Base-by-base conservation (phyloP, 441 rosid genomes). In the Corymbia calophylla region DNA sequence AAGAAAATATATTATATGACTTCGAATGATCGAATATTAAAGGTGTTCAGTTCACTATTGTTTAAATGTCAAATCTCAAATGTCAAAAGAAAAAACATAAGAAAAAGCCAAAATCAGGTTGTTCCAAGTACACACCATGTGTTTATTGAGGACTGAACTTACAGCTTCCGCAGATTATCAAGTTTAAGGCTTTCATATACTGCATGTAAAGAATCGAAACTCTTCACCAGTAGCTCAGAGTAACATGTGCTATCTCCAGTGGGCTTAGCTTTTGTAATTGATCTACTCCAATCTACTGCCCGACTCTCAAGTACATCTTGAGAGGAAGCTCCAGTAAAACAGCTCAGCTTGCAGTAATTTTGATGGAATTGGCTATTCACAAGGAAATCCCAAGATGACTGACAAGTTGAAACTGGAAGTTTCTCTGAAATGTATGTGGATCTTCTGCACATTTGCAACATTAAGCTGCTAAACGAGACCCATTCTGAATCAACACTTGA, bases 101-200 rank as follows among this genome's bases (percentile, higher is more conserved):
- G 84, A 77, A 77, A 39, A 44, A 77, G n/a, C 84, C 23, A 48
- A 77, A 77, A 44, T 44, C 84, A 77, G 84, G 84, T 77, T 15
- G n/a, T 77, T 39, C 84, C 84, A 73, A 73, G 49, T 39, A 73
- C 51, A 73, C 84, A 73, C n/a, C 84, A 73, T 44, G 84, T 21
- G 84, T 44, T 77, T 77, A 77, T 44, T 77, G 80, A 62, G 55
- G 87, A 88, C 58, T 84, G 89, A 88, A 91, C 95, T 93, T 94
- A 98, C 99, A 92, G 92, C 92, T 95, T 96, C n/a, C 99, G 98
- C 91, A 98, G 99, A 92, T 91, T 95, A 94, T 98, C 96, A 94
- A 98, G 92, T 92, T 98, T 98, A 93, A 98, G 93, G 94, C 95
- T 96, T 95, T 98, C 99, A 94, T 97, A 97, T 15, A 97, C 93